A percentile compares a stretch with the other conserved stretches of the same genome.
phyloP scores from a whole-genome alignment of 2,329 filamentous ascomycete genomes.

The Ascochyta koolunga region DNA sequence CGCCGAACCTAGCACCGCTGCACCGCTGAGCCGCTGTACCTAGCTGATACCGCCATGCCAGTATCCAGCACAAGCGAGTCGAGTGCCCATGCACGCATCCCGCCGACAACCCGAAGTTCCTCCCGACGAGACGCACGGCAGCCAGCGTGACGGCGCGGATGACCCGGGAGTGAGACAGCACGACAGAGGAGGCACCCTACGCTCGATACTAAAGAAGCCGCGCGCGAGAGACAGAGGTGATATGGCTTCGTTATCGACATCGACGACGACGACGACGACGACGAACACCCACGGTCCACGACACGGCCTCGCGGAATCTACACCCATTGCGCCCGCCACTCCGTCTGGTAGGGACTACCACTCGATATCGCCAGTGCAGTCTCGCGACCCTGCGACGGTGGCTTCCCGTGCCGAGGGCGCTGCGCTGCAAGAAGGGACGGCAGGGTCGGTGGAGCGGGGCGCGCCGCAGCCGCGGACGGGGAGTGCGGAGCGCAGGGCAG shows the following conservation, averaged over 20 bases:
- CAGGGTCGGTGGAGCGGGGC: not conserved
- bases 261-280: no score
- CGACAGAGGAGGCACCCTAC: not conserved
- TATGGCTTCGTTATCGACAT: not conserved
- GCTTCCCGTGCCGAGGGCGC: constrained; percentile 1
- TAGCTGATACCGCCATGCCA: constrained; percentile 5
- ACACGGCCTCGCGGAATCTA: constrained; percentile 46
- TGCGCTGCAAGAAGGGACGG: constrained; percentile 2
- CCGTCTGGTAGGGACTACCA: constrained; percentile 25
- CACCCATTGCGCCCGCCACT: constrained; percentile 29
- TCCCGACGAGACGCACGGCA: not conserved
- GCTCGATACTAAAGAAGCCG: not conserved
- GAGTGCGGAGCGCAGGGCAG: constrained; percentile 32
- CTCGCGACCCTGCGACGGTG: constrained; percentile 3
- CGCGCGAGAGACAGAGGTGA: not conserved
- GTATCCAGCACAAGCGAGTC: not conserved
- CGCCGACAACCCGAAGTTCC: not conserved
- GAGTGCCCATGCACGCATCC: not conserved
- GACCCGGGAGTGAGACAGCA: not conserved
- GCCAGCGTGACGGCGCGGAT: not conserved
- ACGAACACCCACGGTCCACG: not conserved
- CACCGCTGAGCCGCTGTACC: not conserved
- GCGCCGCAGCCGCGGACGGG: constrained; percentile 7
- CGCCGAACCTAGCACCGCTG: no score
- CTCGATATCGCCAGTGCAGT: constrained; percentile 27